phyloP scores from a whole-genome alignment of 139 green algal species.

The Gonium pectorale region DNA sequence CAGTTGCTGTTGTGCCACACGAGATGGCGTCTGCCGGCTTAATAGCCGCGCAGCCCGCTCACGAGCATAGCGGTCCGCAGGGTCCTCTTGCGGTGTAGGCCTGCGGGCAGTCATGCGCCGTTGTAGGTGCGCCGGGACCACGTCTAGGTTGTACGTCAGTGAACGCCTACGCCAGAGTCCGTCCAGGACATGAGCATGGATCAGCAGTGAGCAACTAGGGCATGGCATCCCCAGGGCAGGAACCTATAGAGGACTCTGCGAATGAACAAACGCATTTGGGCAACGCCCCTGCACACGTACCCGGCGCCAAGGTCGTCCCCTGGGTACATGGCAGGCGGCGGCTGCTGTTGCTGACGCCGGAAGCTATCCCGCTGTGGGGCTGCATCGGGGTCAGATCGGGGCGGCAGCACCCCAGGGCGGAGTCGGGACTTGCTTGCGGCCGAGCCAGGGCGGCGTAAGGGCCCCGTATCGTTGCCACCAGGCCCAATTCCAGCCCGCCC shows the following conservation, averaged over 20 bases:
- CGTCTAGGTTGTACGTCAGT: too few species aligned
- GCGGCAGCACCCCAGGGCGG: not conserved
- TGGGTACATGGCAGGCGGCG: conserved; percentile 26
- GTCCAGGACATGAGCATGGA: too few species aligned
- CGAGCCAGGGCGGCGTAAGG: not conserved
- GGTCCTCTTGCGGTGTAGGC: not conserved
- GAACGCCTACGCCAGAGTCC: too few species aligned
- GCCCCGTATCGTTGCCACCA: not conserved
- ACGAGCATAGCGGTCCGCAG: conserved; percentile 20
- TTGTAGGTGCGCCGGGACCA: too few species aligned
- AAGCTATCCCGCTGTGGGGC: conserved; percentile 3
- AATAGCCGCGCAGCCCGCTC: conserved; percentile 4
- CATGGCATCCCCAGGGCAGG: too few species aligned
- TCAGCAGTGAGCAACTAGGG: too few species aligned
- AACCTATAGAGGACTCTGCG: too few species aligned
- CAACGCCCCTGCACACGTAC: too few species aligned
- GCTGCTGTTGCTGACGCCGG: conserved; percentile 9
- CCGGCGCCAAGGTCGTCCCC: conserved; percentile 32
- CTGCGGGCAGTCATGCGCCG: too few species aligned
- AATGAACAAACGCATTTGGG: too few species aligned
- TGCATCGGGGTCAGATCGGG: not conserved
- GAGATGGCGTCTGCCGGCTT: conserved; percentile 28
- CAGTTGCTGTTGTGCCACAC: conserved; percentile 31
- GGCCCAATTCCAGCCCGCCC: not conserved
- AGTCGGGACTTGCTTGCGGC: not conserved